Evolutionary conservation across 768 basidiomycete genomes (phyloP).

Genomic region (Collybiopsis confluens): DNA sequence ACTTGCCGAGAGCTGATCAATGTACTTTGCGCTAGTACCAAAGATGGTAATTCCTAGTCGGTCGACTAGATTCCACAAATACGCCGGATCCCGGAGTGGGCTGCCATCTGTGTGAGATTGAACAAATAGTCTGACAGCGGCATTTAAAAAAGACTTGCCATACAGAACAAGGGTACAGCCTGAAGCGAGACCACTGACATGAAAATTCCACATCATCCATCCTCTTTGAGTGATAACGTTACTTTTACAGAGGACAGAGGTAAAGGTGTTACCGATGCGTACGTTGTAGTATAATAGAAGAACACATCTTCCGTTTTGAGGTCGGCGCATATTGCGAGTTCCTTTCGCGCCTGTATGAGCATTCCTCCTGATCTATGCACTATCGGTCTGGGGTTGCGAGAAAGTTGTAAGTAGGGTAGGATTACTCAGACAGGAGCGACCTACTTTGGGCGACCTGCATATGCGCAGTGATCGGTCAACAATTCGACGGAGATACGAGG

Average conservation of each 20-base stretch:
- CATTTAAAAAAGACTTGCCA: conserved; percentile 7
- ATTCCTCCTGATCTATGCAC: conserved; percentile 78
- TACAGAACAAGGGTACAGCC: conserved; percentile 75
- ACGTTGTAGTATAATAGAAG: conserved; percentile 84
- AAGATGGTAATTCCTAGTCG: conserved; percentile 70
- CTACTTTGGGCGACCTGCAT: conserved; percentile 49
- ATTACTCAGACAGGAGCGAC: no score
- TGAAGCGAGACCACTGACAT: conserved; percentile 57
- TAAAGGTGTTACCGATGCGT: conserved; percentile 29
- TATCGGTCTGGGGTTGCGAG: conserved; percentile 51
- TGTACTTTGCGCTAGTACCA: conserved; percentile 81
- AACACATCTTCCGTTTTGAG: conserved; percentile 65
- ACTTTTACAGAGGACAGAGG: neutral
- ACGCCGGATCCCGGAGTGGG: conserved; percentile 61
- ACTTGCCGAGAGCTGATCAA: conserved; percentile 70
- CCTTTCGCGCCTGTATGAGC: conserved; percentile 70
- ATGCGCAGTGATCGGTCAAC: neutral
- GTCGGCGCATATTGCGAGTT: conserved; percentile 66
- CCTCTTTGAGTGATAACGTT: conserved; percentile 38
- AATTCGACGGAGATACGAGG: neutral
- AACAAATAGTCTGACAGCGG: neutral
- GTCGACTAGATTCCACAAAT: conserved; percentile 68
- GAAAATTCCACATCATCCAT: conserved; percentile 94
- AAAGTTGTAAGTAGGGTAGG: no score
- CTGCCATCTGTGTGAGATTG: conserved; percentile 52